Percentiles rank a stretch among this genome's conserved stretches.
Conservation (phyloP, 352 stramenopile genomes). For the Aphanomyces stellatus region DNA sequence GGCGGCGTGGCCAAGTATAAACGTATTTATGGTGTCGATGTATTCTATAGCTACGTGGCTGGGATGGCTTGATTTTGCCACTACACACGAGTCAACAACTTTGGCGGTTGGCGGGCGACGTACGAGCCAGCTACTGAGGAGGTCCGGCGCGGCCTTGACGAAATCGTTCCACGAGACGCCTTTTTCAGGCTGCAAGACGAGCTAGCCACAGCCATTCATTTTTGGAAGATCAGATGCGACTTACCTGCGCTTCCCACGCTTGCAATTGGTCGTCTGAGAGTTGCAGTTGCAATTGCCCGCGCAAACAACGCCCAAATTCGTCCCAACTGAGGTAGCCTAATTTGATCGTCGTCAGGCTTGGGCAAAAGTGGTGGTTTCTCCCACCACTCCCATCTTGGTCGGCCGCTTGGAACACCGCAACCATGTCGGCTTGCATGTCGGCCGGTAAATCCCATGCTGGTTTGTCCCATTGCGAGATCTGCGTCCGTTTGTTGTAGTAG, state of each 20-base stretch:
- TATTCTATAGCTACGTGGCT: no score
- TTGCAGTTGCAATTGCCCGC: not conserved
- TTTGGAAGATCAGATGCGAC: not conserved
- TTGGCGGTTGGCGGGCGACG: not conserved
- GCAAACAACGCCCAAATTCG: conserved; percentile 4
- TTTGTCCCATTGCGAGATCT: conserved; percentile 24
- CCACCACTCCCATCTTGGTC: conserved; percentile 2
- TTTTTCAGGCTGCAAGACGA: not conserved
- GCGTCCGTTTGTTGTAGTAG: conserved; percentile 32
- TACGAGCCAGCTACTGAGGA: conserved; percentile 13
- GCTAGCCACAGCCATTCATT: not conserved
- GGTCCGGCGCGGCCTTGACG: not conserved
- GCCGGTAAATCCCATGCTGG: not conserved
- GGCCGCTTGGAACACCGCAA: conserved; percentile 1
- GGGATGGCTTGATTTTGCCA: no score
- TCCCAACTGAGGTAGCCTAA: conserved; percentile 12
- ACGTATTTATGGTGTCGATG: no score
- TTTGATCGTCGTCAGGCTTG: not conserved
- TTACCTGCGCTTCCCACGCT: not conserved
- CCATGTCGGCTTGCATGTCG: conserved; percentile 8
- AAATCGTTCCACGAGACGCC: conserved; percentile 16
- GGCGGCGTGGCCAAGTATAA: no score
- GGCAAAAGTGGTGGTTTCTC: not conserved
- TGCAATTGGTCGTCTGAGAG: not conserved
- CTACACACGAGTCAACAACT: no score